Evolutionary conservation across 2,329 filamentous ascomycete species (phyloP), one percentile per base, ranked within the genome.

Genomic region (Paraconiothyrium sp.): DNA sequence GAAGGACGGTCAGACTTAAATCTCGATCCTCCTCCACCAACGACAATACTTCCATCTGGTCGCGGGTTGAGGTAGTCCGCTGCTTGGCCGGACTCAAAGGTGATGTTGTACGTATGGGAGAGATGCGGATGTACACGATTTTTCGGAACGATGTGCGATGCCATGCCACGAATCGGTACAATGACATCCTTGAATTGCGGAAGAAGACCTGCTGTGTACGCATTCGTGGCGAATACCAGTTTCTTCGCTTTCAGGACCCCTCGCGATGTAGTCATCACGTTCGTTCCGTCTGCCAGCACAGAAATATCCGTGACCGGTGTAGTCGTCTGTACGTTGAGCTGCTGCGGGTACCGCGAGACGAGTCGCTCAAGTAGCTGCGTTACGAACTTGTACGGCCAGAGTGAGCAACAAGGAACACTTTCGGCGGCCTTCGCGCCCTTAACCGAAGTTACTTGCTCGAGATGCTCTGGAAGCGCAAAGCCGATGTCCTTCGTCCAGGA

Each of bases 121-220:
- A 73, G 62, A 39, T 73, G 72, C 3, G 72, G 70, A 34, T 67
- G 62, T 3, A 67, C 44, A 1, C 49, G 54, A 5, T 35, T 3
- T 13, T 47, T 6, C 20, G 67, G 64, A 32, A 54, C 10, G 46
- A 70, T 67, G 48, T 72, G 71, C 5, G 63, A 63, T 2, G 67
- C 68, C 67, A 72, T 73, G n/a, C 77, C 76, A 13, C 70, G 68
- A 13, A 77, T 54, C 11, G 78, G 77, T 3, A 74, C 66, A 44
- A 80, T 76, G 22, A 68, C 58, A 34, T 81, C 81, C 4, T 71
- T 80, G 48, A 75, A 79, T 46, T 82, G 47, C 1, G 68, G 66
- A 1, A 73, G 54, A 8, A 76, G 61, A 37, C 65, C 65, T 4
- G 70, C 61, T 8, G 71, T 75, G 57, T 73, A 76, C 3, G 65